Base-by-base conservation (phyloP, 2,329 filamentous ascomycete species). In the Penicillium hesseltinei region DNA sequence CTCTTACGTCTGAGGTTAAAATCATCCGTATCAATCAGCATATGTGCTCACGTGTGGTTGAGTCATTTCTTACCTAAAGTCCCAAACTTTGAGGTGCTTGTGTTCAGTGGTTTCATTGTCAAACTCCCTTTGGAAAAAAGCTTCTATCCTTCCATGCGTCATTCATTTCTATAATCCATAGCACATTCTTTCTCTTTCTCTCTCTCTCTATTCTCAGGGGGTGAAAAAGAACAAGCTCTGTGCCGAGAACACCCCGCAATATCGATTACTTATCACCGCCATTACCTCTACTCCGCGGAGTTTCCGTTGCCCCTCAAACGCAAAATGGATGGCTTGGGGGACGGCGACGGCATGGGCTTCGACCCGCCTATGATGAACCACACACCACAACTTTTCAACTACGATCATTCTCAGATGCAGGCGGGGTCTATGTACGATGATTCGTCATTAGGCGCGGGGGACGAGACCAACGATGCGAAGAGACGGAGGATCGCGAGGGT, bases 401-500 rank as follows among this genome's bases (percentile, higher is more conserved):
- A 88, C 44, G 86, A 89, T 68, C 83, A 83, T 47, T 76, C 89
- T 55, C 78, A 85, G 10, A 79, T 87, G 48, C 58, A 75, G 78
- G 54, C 66, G 65, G 50, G 74, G 65, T 48, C 67, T 65, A 69
- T 72, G 42, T 79, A 75, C 21, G 77, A 79, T 59, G 80, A 82
- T 54, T 72, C 80, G 51, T 66, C 74, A 61, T 68, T 73, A 56
- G 72, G 71, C 42, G 65, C 72, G 55, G 77, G 78, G 50, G 80
- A 83, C 51, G 80, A 82, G 66, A 82, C 83, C 54, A 90, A 88
- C 67, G 93, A 97, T 70, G 86, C 92, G 21, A 97, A 96, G 81
- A 84, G 92, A 72, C 84, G 92, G 75, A 86, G 92, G 69, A 96
- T 96, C 68, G 91, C 92, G 59, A 85, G 91, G 78, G 90, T 93